These are phyloP conservation scores for Vitis hybrid DNA, from an alignment of 177 flowering plant species.

Conservation along the genomic window DNA sequence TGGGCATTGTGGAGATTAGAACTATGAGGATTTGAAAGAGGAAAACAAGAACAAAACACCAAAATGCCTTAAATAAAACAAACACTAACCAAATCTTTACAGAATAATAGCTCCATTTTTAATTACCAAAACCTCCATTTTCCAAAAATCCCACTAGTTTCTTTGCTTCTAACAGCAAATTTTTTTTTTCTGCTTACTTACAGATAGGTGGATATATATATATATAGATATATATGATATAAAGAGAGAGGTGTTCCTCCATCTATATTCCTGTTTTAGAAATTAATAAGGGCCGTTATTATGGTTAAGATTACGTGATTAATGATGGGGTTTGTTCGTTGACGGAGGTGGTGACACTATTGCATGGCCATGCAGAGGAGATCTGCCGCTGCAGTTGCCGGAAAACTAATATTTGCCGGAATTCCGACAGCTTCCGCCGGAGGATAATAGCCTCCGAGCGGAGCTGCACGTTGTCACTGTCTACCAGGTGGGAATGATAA, in stretches of 20 bases:
- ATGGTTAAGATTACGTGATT: constrained; percentile 29
- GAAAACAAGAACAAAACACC: not conserved
- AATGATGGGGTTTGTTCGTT: constrained; percentile 33
- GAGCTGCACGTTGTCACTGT: constrained; percentile 58
- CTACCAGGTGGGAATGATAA: constrained; percentile 30
- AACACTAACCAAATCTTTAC: constrained; percentile 1
- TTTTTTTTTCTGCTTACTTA: constrained; percentile 9
- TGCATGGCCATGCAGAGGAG: constrained; percentile 38
- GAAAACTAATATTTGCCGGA: constrained; percentile 39
- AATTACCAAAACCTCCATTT: constrained; percentile 25
- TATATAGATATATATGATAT: not conserved
- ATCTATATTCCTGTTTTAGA: not conserved
- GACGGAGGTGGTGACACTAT: not conserved
- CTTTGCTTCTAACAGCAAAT: constrained; percentile 2
- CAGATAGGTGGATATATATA: not conserved
- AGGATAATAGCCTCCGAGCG: constrained; percentile 45
- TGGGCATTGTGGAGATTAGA: no score
- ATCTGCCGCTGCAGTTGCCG: constrained; percentile 45
- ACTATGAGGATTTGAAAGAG: not conserved
- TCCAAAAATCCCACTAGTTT: constrained; percentile 14
- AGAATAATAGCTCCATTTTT: constrained; percentile 3
- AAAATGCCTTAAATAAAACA: not conserved
- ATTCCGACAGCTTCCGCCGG: constrained; percentile 44
- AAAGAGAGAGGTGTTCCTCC: not conserved
- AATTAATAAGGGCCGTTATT: constrained; percentile 13